Evolutionary conservation across 2,329 filamentous ascomycete genomes (phyloP), one percentile per base, ranked within the genome.

Genomic region (Zasmidium angulare): DNA sequence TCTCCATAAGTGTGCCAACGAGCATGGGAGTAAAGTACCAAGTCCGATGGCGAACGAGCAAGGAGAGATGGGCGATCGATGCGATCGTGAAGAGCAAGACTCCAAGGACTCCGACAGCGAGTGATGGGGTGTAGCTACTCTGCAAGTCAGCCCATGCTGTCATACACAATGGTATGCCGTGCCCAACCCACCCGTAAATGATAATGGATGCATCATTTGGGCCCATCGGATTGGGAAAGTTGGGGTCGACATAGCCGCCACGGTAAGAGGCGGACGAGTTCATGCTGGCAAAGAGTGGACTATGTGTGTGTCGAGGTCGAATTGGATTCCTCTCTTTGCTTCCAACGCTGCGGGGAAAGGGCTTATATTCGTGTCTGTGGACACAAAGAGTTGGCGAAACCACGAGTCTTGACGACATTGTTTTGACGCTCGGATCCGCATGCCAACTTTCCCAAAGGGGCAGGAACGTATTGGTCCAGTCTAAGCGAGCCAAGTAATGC

Each of bases 1-100:
- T 71, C 64, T 84, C 82, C 65, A 83, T 78, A 17, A 77, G 40
- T 1, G 79, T 72, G 17, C 77, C 79, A 50, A 82, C 60, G 36
- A 78, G 67, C 22, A 82, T 73, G 9, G 79, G 76, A 46, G 74
- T 64, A 62, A 82, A 83, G 69, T 78, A 82, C 76, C 77, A 81
- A 51, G 74, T 76, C 24, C 75, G 73, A 56, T 75, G 69, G 46
- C 72, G 71, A 51, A 75, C 59, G 11, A 69, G 57, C 3, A 75
- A 70, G 58, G 62, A 66, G 3, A 74, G 61, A 64, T 82, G 79
- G 31, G 74, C 50, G 58, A 74, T 2, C 55, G 78, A 65, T 51
- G 78, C 72, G 29, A 81, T 55, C 53, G 71, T 66, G 73, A 81
- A 82, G 68, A 80, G 76, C 20, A 71, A 70, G 12, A 75, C 75